These are phyloP conservation scores for Oidium heveae DNA, from an alignment of 2,329 filamentous ascomycete species.

Conservation along the genomic window DNA sequence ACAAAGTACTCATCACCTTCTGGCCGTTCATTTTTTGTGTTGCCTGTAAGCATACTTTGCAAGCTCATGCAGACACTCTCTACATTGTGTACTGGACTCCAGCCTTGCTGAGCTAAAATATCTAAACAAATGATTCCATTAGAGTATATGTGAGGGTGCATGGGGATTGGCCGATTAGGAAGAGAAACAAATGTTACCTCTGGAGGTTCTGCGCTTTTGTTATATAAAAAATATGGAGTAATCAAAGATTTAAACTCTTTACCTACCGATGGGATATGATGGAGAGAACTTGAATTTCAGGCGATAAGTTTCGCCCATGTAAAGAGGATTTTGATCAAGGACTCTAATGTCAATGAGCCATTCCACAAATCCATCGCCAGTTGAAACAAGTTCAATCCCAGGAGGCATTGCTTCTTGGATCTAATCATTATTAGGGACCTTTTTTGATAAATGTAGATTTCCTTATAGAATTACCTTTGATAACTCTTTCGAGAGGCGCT, in stretches of 20 bases:
- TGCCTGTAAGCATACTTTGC: constrained; percentile 94
- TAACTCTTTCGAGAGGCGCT: constrained; percentile 33
- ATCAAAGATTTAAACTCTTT: constrained; percentile 10
- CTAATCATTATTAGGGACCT: constrained; percentile 4
- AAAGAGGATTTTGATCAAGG: constrained; percentile 73
- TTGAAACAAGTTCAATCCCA: constrained; percentile 53
- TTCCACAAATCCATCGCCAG: constrained; percentile 39
- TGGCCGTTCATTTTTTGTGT: constrained; percentile 72
- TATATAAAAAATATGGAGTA: not conserved
- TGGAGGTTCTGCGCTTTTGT: constrained; percentile 45
- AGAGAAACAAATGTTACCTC: constrained; percentile 70
- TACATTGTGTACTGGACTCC: constrained; percentile 92
- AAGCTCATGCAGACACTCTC: constrained; percentile 94
- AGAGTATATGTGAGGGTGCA: constrained; percentile 89
- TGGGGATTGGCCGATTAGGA: constrained; percentile 47
- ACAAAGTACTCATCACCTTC: constrained; percentile 82
- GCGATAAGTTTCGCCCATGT: constrained; percentile 53
- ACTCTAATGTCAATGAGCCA: constrained; percentile 87
- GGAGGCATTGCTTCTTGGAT: constrained; percentile 21
- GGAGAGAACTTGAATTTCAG: constrained; percentile 68
- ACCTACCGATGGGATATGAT: constrained; percentile 65
- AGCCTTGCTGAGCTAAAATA: constrained; percentile 63
- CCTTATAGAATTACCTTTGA: constrained; percentile 21
- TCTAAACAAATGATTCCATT: constrained; percentile 98
- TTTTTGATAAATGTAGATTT: not conserved